Evolutionary conservation across 768 basidiomycete species (phyloP).

Genomic region (Tulasnella sp.): DNA sequence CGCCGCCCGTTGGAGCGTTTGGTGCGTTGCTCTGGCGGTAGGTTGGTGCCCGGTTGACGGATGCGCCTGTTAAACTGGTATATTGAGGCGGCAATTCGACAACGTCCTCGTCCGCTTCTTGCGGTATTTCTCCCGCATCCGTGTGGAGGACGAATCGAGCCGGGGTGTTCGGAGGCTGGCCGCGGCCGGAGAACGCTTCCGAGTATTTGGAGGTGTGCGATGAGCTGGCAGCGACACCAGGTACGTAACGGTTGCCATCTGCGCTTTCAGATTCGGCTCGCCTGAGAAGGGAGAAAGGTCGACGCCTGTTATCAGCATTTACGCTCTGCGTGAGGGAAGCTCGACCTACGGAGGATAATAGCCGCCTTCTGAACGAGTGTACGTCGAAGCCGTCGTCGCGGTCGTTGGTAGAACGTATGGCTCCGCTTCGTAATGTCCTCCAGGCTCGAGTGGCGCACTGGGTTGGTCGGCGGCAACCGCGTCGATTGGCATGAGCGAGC

Average conservation of each 20-base stretch:
- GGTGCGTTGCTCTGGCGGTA: neutral
- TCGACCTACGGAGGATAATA: conserved; percentile 23
- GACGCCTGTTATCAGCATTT: neutral
- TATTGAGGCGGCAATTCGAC: conserved; percentile 30
- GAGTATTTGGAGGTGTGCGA: conserved; percentile 4
- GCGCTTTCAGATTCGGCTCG: neutral
- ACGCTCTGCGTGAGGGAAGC: neutral
- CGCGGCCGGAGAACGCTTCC: conserved; percentile 13
- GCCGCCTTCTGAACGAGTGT: conserved; percentile 6
- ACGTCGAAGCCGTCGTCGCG: neutral
- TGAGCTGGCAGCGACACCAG: neutral
- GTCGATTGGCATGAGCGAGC: conserved; percentile 16
- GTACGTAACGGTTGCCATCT: neutral
- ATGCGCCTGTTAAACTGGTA: neutral
- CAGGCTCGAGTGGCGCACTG: neutral
- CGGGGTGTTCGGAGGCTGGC: conserved; percentile 17
- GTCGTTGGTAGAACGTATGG: conserved; percentile 25
- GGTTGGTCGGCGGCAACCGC: neutral
- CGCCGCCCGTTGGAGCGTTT: neutral
- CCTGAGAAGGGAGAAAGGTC: neutral
- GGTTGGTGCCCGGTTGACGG: neutral
- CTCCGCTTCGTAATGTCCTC: conserved; percentile 25
- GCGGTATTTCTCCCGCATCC: conserved; percentile 23
- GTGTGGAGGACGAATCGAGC: conserved; percentile 27
- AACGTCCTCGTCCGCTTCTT: conserved; percentile 20